Evolutionary conservation across 768 basidiomycete species (phyloP).

Genomic region (Auriscalpium microsporum): DNA sequence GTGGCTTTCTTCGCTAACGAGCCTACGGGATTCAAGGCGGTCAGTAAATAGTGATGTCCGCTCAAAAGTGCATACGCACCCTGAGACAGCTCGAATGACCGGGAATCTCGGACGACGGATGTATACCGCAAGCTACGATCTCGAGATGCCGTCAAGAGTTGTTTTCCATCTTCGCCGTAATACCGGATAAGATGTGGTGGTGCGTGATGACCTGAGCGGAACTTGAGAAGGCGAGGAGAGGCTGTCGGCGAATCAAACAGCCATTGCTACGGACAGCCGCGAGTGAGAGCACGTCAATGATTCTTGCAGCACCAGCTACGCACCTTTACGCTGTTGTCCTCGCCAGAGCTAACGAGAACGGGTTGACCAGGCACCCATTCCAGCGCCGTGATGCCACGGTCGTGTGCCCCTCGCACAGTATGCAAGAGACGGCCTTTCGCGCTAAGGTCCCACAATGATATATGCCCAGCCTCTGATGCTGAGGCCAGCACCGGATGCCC

Average conservation of each 20-base stretch:
- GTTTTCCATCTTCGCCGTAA: slow-evolving; percentile 97
- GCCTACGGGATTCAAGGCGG: slow-evolving; percentile 36
- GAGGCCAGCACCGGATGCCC: slow-evolving; percentile 84
- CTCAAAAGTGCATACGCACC: slow-evolving; percentile 34
- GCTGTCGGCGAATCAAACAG: slow-evolving; percentile 86
- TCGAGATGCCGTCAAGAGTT: slow-evolving; percentile 78
- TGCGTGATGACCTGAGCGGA: slow-evolving; percentile 82
- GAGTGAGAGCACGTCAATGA: background rate
- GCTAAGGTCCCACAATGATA: slow-evolving; percentile 91
- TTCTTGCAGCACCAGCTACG: slow-evolving; percentile 3
- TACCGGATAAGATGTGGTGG: slow-evolving; percentile 90
- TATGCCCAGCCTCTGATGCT: slow-evolving; percentile 77
- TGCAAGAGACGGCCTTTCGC: slow-evolving; percentile 76
- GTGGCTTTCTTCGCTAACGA: slow-evolving; percentile 78
- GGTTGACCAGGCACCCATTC: slow-evolving; percentile 95
- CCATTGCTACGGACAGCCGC: slow-evolving; percentile 70
- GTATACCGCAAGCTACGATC: slow-evolving; percentile 88
- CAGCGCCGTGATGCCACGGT: slow-evolving; percentile 69
- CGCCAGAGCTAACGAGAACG: slow-evolving; percentile 79
- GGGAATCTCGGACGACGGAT: slow-evolving; percentile 89
- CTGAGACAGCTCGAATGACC: slow-evolving; percentile 92
- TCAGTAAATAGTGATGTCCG: background rate
- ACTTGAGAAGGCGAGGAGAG: slow-evolving; percentile 83
- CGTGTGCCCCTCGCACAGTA: slow-evolving; percentile 82
- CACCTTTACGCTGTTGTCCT: slow-evolving; percentile 95